Evolutionary conservation across 2,329 filamentous ascomycete genomes (phyloP), one percentile per base, ranked within the genome.

Genomic region (Colletotrichum lentis): DNA sequence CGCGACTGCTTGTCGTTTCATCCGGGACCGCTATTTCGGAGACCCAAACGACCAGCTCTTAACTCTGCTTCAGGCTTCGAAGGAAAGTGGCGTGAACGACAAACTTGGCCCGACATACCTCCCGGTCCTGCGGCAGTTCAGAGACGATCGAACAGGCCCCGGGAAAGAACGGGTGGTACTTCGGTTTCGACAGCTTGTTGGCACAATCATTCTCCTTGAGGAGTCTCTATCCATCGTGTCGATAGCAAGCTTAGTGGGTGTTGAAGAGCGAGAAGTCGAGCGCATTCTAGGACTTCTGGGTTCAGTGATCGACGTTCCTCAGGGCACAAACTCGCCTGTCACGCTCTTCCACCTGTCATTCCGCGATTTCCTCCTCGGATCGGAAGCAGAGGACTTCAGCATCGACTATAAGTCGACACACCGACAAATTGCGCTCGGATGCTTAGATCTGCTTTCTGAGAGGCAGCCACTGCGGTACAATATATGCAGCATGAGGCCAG

Each of bases 1-100:
- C 1, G 69, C 72, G 3, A 73, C 67, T 10, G 53, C 60, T 0
- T 72, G 69, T 31, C 72, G 71, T 3, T 74, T 56, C 16, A 44
- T 62, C 18, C 3, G 18, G 8, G 49, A 55, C 14, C 31, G 22
- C 1, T 2, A 14, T 0, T 53, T 49, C 5, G 22, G 41, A 22
- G 20, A 18, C 10, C 37, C 37, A 0, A 35, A 31, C 1, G 14
- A 62, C 1, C 50, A 41, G 3, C 50, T 61, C 3, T 2, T n/a
- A 12, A 16, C 5, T 8, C 8, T 61, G 5, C 3, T 54, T 6
- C 8, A 35, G 1, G 16, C 20, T 3, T 31, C 49, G 3, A 22
- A 22, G 7, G 12, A 60, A 3, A 20, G 20, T 5, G 20, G 20
- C 3, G 22, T 55, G 11, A 31, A 43, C 18, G 37, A 44, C 10